These are phyloP conservation scores for Chlorella sp. DNA, from an alignment of 139 green algal genomes.

Conservation along the genomic window DNA sequence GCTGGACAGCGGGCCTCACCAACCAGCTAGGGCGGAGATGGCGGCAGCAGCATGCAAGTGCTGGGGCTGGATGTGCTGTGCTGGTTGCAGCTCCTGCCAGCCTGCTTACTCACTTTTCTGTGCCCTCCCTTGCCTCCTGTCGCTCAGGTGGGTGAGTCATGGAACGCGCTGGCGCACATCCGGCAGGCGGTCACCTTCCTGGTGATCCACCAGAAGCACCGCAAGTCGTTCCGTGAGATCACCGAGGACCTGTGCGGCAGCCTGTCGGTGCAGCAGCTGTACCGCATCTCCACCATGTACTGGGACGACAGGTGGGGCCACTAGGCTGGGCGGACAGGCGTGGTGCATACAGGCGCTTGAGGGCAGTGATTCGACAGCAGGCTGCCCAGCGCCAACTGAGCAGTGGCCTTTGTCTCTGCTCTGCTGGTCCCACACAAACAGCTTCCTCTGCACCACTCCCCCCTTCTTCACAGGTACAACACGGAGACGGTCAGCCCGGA, in stretches of 20 bases:
- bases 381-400: too few species aligned
- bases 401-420: too few species aligned
- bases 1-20: background rate
- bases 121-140: too few species aligned
- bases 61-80: too few species aligned
- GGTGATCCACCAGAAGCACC: slow-evolving; percentile 97
- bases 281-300: slow-evolving; percentile 99
- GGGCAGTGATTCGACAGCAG: too few species aligned
- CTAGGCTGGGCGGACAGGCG: too few species aligned
- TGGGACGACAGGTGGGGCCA: slow-evolving; percentile 87
- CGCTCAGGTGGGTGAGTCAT: slow-evolving; percentile 73
- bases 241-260: slow-evolving; percentile 95
- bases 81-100: too few species aligned
- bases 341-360: too few species aligned
- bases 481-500: slow-evolving; percentile 95
- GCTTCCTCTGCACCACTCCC: too few species aligned
- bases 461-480: slow-evolving; percentile 79
- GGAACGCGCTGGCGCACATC: slow-evolving; percentile 96
- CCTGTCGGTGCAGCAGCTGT: slow-evolving; percentile 97
- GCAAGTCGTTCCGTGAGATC: slow-evolving; percentile 97
- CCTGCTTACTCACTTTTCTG: background rate
- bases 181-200: slow-evolving; percentile 61
- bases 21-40: too few species aligned
- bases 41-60: too few species aligned
- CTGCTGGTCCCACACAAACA: too few species aligned